phyloP scores from a whole-genome alignment of 768 basidiomycete genomes.

The Mrakia frigida region DNA sequence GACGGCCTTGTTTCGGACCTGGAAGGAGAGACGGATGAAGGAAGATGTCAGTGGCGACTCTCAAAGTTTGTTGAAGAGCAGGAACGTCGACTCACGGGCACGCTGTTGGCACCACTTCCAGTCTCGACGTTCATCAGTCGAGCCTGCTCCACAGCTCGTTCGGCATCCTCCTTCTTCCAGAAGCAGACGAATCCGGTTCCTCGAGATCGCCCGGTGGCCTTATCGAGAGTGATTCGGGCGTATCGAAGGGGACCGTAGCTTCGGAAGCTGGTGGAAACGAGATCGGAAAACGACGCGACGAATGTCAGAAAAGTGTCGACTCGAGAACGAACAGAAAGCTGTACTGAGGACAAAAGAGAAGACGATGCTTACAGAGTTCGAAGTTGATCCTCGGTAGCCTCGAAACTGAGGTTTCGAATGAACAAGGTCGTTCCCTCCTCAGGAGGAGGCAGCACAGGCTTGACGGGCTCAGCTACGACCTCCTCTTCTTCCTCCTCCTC shows the following conservation, averaged over 20 bases:
- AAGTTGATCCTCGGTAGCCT: constrained; percentile 88
- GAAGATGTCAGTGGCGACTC: neutral
- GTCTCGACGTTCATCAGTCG: constrained; percentile 64
- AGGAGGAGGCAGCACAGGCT: constrained; percentile 62
- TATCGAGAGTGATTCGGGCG: constrained; percentile 82
- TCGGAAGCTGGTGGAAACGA: constrained; percentile 61
- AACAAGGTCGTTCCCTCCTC: constrained; percentile 89
- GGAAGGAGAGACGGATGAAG: neutral
- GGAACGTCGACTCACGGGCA: constrained; percentile 37
- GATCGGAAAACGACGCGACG: neutral
- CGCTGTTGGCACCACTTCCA: constrained; percentile 46
- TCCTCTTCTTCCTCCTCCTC: constrained; percentile 40
- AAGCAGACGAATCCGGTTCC: constrained; percentile 97
- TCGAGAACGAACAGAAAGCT: neutral
- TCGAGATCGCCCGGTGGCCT: constrained; percentile 72
- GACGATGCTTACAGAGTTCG: constrained; percentile 63
- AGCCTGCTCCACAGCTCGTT: constrained; percentile 75
- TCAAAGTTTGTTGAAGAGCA: too few species aligned
- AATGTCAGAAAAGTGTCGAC: neutral
- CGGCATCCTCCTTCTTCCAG: constrained; percentile 87
- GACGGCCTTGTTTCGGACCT: constrained; percentile 29
- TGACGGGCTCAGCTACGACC: constrained; percentile 54
- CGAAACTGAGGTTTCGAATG: constrained; percentile 86
- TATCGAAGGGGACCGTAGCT: constrained; percentile 88
- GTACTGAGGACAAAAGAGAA: too few species aligned